Evolutionary conservation across 768 basidiomycete species (phyloP), one percentile per base, ranked within the genome.

Genomic region (Kwoniella sp.): DNA sequence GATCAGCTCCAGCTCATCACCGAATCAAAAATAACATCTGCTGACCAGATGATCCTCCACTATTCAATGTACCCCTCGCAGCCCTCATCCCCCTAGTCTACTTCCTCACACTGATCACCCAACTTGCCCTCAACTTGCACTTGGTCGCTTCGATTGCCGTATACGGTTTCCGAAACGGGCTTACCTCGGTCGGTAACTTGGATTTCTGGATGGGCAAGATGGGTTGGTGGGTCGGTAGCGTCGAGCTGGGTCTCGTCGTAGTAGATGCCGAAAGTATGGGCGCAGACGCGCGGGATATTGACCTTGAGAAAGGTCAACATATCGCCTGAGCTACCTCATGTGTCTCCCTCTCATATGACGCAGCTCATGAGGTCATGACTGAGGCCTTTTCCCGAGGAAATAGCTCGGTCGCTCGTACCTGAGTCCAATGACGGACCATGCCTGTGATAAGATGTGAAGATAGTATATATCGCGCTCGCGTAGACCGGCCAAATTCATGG

Each of bases 131-230:
- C 26, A 59, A 52, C 47, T 7, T 65, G 1, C 63, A 65, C 17
- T 37, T 65, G 23, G 22, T 55, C 7, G 11, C 26, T 9, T 61
- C 60, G 15, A 62, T 67, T 37, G 2, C 22, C 26, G 12, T 57
- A 2, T 56, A 62, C 48, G 47, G 55, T 3, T 5, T 29, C 45
- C 28, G 47, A 22, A 23, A 57, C 26, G 66, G 66, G 17, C 11
- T 48, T 8, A 31, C 15, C 8, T 51, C 54, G 4, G 13, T 67
- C 4, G 13, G n/a, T 25, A 58, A 38, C 34, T 11, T 15, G 0
- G n/a, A 55, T 3, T 67, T 67, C 30, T 67, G 66, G 66, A 38
- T n/a, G 9, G 55, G 56, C 25, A 56, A 41, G 29, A 58, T 55
- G n/a, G 66, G 66, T 15, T 55, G 58, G 51, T 66, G 65, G 65